Base-by-base conservation (phyloP, 169 alveolate species). In the Cryptosporidium baileyi region DNA sequence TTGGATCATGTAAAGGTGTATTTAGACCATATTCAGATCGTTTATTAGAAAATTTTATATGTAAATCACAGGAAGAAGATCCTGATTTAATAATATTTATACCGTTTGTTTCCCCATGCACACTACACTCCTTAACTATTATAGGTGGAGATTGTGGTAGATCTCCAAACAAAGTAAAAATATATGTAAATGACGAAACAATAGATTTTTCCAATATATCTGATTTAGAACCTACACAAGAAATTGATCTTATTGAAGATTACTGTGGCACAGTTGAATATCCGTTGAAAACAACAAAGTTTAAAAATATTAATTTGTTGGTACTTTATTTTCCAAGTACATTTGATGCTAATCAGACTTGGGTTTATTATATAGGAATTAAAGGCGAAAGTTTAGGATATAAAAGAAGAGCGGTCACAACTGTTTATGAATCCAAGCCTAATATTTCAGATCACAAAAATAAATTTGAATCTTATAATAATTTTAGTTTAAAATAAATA, bases 131-230 rank as follows among this genome's bases (percentile, higher is more conserved):
- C 43, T 52, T 92, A 9, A 80, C 62, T 38, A 82, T 92, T 49
- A 92, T 92, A 30, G 95, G 95, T 11, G 95, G 95, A 8, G 94
- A 89, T 11, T 61, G 82, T 19, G 94, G 93, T 6, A 82, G 57
- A 8, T 89, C 90, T n/a, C 95, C 95, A 6, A 79, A 65, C 36
- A 63, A 61, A 22, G 80, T 91, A 59, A 92, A 91, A 63, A 45
- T 92, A 32, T 92, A 63, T 61, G 81, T 91, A 6, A 90, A 92
- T 80, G 74, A 89, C 43, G 95, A 92, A 49, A 89, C 67, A 63
- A 49, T 92, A 13, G 95, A 92, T 47, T 92, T 92, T 17, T 82
- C 57, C 47, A 92, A 92, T 22, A 61, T 92, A 30, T 44, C 62
- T 44, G 94, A 92, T 41, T 28, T 63, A 30, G 89, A 90, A 28